Percentiles rank a stretch among this genome's conserved stretches.
Conservation (phyloP, 371 early-diverging fungal genomes). For the Lichtheimia ornata region DNA sequence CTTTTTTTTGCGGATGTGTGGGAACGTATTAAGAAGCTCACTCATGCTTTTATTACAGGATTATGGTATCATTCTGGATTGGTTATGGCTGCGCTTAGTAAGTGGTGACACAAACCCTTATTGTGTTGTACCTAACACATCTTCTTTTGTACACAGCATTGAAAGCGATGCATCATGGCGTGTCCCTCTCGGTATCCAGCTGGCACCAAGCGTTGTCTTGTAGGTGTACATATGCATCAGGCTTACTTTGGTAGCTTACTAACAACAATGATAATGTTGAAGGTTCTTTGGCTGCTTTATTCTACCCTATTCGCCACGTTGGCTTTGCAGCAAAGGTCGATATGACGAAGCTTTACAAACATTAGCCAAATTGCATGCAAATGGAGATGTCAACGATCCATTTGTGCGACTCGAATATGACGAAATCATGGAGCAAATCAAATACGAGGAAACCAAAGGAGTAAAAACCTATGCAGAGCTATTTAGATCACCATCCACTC, state of each 20-base stretch:
- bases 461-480: conserved; percentile 67
- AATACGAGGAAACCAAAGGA: conserved; percentile 60
- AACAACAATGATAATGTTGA: conserved; percentile 70
- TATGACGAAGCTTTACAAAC: conserved; percentile 51
- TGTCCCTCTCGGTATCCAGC: conserved; percentile 34
- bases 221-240: conserved; percentile 15
- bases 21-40: neutral
- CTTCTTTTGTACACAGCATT: conserved; percentile 46
- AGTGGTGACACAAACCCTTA: conserved; percentile 11
- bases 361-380: conserved; percentile 67
- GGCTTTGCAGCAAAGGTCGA: conserved; percentile 46
- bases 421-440: conserved; percentile 64
- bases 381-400: conserved; percentile 45
- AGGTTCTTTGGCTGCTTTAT: conserved; percentile 43
- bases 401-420: conserved; percentile 67
- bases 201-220: conserved; percentile 32
- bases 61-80: conserved; percentile 49
- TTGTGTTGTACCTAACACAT: conserved; percentile 58
- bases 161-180: conserved; percentile 35
- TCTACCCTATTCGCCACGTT: conserved; percentile 52
- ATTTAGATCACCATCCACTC: conserved; percentile 38
- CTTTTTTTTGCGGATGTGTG: neutral
- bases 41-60: conserved; percentile 18
- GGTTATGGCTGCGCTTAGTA: conserved; percentile 46
- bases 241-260: neutral